phyloP scores from a whole-genome alignment of 371 early-diverging fungal genomes.

The Phascolomyces articulosus region DNA sequence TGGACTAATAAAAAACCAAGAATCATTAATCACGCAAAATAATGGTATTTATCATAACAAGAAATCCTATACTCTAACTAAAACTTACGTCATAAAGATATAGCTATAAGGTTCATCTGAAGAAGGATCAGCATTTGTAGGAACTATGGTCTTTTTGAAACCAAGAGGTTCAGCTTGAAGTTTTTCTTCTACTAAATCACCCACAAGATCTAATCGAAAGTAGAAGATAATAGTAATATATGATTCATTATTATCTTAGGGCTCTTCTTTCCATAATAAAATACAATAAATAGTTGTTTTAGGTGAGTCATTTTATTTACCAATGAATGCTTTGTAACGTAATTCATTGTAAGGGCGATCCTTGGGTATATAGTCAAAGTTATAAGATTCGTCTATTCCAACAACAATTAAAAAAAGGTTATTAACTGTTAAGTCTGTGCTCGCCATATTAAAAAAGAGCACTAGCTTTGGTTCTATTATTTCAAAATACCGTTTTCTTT shows the following conservation, averaged over 20 bases:
- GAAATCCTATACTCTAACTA: background rate
- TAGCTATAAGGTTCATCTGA: conserved; percentile 33
- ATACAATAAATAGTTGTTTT: too few species aligned
- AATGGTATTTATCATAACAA: background rate
- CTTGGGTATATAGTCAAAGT: conserved; percentile 37
- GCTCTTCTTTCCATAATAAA: too few species aligned
- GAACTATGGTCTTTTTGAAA: conserved; percentile 35
- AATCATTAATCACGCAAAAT: background rate
- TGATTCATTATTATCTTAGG: too few species aligned
- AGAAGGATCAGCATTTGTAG: conserved; percentile 33
- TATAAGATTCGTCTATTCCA: conserved; percentile 32
- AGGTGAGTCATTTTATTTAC: conserved; percentile 21
- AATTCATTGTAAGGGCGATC: conserved; percentile 45
- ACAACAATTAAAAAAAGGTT: background rate
- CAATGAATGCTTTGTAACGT: conserved; percentile 41
- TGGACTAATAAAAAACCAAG: conserved; percentile 25
- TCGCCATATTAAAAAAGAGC: too few species aligned
- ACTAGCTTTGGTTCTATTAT: too few species aligned
- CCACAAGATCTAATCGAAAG: conserved; percentile 31
- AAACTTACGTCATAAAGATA: conserved; percentile 46
- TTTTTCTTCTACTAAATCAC: conserved; percentile 36
- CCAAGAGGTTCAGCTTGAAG: conserved; percentile 31
- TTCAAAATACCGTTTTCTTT: conserved; percentile 26
- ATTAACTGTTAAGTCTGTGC: too few species aligned
- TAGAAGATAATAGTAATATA: too few species aligned